Evolutionary conservation across 1,284 basidiomycete genomes (phyloP).

Genomic region (Phylloboletellus chloephorus): DNA sequence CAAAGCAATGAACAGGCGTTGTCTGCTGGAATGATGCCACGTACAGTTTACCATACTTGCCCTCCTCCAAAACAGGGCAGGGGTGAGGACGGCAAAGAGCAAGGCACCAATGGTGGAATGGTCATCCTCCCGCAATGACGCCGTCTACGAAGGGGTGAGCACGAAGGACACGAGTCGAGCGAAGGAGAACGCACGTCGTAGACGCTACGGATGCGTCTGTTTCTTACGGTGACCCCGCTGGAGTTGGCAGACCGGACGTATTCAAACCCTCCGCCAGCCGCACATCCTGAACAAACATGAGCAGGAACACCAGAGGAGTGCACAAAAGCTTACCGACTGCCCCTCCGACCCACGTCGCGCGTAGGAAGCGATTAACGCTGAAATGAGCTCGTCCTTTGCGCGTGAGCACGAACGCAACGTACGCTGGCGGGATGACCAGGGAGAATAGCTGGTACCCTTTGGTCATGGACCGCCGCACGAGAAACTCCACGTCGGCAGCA

Average conservation of each 20-base stretch:
- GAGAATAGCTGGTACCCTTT: slow-evolving; percentile 64
- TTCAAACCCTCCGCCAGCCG: slow-evolving; percentile 41
- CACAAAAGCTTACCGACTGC: slow-evolving; percentile 35
- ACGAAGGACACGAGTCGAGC: background rate
- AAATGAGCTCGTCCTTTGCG: slow-evolving; percentile 51
- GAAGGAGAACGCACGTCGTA: slow-evolving; percentile 48
- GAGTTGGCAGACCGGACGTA: slow-evolving; percentile 42
- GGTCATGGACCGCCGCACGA: slow-evolving; percentile 57
- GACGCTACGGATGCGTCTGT: slow-evolving; percentile 37
- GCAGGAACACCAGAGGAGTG: background rate
- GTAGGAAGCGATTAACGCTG: slow-evolving; percentile 53
- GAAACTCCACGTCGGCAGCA: slow-evolving; percentile 31
- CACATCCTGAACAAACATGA: slow-evolving; percentile 27
- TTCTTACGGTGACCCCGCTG: slow-evolving; percentile 36
- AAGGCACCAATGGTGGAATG: slow-evolving; percentile 65
- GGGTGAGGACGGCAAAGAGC: slow-evolving; percentile 54
- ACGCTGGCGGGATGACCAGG: slow-evolving; percentile 53
- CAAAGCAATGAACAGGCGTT: background rate
- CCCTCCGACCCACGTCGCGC: slow-evolving; percentile 67
- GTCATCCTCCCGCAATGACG: slow-evolving; percentile 56
- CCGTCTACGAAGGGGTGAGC: slow-evolving; percentile 37
- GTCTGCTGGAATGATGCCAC: slow-evolving; percentile 20
- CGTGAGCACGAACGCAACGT: slow-evolving; percentile 47
- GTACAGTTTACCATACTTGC: slow-evolving; percentile 52
- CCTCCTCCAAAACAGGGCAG: slow-evolving; percentile 64